phyloP scores from a whole-genome alignment of 208 protist species.

The Acanthamoeba culbertsoni region DNA sequence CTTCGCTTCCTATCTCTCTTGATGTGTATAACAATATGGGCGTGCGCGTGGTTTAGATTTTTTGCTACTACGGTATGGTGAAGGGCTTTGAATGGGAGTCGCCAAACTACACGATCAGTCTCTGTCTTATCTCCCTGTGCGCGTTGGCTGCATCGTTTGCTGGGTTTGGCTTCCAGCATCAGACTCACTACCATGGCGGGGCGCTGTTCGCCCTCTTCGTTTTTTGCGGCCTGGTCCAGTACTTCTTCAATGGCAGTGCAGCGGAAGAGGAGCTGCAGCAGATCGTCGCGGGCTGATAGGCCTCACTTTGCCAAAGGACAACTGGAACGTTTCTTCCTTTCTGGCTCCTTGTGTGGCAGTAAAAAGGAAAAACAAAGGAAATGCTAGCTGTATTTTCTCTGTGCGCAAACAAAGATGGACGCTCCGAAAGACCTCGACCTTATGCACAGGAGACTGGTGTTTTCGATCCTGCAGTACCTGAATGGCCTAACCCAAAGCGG shows the following conservation, averaged over 20 bases:
- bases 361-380: not conserved
- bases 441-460: conserved; percentile 13
- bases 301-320: not conserved
- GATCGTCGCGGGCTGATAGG: not conserved
- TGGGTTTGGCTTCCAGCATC: conserved; percentile 54
- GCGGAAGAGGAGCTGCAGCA: conserved; percentile 13
- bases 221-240: conserved; percentile 64
- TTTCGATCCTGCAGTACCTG: conserved; percentile 20
- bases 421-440: not conserved
- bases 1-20: not conserved
- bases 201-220: conserved; percentile 65
- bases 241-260: conserved; percentile 54
- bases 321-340: not conserved
- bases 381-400: not conserved
- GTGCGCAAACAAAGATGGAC: not conserved
- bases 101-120: conserved; percentile 72
- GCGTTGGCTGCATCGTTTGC: conserved; percentile 58
- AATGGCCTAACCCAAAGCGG: not conserved
- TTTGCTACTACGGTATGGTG: conserved; percentile 71
- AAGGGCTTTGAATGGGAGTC: conserved; percentile 72
- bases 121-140: conserved; percentile 65
- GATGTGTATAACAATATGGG: not conserved
- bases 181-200: conserved; percentile 60
- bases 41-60: conserved; percentile 59
- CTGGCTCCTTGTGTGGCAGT: not conserved